phyloP scores from a whole-genome alignment of 495 filamentous ascomycete genomes.

The Tetracladium setigerum region DNA sequence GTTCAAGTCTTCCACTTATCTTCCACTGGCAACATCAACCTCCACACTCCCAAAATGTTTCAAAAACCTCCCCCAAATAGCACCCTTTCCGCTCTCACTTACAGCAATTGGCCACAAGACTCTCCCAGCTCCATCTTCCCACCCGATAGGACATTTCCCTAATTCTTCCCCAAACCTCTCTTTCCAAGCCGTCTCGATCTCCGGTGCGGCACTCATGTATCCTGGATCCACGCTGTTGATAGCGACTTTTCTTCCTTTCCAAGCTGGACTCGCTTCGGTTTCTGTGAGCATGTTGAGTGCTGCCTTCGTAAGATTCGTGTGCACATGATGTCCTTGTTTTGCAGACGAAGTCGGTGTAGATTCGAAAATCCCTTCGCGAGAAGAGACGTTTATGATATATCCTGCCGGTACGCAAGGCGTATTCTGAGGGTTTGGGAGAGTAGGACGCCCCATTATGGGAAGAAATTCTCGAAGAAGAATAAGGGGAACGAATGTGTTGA shows the following conservation, averaged over 20 bases:
- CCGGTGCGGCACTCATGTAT: conserved; percentile 40
- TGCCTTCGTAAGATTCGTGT: conserved; percentile 45
- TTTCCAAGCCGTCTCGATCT: conserved; percentile 18
- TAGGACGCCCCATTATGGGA: conserved; percentile 27
- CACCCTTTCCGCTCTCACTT: conserved; percentile 27
- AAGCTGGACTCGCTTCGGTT: conserved; percentile 30
- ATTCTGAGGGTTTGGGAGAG: neutral
- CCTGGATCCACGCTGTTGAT: conserved; percentile 45
- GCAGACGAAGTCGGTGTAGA: conserved; percentile 10
- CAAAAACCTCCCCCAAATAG: conserved; percentile 36
- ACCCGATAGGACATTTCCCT: conserved; percentile 29
- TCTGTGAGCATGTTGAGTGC: conserved; percentile 43
- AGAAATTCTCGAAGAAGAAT: conserved; percentile 40
- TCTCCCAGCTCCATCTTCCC: conserved; percentile 40
- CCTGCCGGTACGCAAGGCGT: conserved; percentile 15
- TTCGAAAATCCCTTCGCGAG: conserved; percentile 39
- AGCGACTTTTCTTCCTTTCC: conserved; percentile 29
- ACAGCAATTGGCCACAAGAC: conserved; percentile 39
- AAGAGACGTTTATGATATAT: conserved; percentile 40
- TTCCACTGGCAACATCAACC: conserved; percentile 10
- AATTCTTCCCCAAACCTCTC: conserved; percentile 15
- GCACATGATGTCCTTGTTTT: conserved; percentile 35
- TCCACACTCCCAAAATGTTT: conserved; percentile 34
- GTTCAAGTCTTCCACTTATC: neutral
- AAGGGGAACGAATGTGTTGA: conserved; percentile 40